Conservation (phyloP, 441 rosid genomes). For the Kokia cookei region DNA sequence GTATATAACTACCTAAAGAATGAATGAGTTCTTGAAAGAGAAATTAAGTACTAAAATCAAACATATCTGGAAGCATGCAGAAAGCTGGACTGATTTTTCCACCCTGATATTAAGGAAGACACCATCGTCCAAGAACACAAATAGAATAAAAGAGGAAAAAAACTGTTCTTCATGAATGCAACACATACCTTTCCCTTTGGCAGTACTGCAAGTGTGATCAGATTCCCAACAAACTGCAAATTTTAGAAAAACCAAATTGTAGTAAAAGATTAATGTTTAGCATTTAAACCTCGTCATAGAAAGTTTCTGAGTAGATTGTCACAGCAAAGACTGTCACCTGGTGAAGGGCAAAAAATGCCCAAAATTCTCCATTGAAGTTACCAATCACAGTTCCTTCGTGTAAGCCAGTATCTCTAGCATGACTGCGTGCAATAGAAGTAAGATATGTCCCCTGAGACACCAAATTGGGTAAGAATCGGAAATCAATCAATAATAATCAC, state of each 20-base stretch:
- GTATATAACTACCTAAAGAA: background rate
- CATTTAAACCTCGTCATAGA: conserved; percentile 1
- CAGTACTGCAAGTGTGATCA: conserved; percentile 70
- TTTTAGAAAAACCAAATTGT: conserved; percentile 1
- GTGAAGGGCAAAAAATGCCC: conserved; percentile 83
- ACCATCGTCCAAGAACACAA: background rate
- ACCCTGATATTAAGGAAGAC: background rate
- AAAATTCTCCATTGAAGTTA: conserved; percentile 84
- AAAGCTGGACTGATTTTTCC: background rate
- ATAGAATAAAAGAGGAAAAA: background rate
- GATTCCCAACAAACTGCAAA: conserved; percentile 83
- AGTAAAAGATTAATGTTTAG: background rate
- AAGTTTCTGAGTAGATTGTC: conserved; percentile 1
- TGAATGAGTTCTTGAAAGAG: background rate
- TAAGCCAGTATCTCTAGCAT: conserved; percentile 49
- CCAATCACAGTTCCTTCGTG: conserved; percentile 82
- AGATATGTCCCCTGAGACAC: conserved; percentile 79
- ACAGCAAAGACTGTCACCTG: conserved; percentile 46
- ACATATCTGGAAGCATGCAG: background rate
- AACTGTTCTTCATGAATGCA: background rate
- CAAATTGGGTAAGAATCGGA: conserved; percentile 9
- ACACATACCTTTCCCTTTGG: conserved; percentile 45
- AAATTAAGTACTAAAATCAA: background rate
- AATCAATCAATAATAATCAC: background rate
- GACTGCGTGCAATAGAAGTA: conserved; percentile 70